Base-by-base conservation (phyloP, 1,284 basidiomycete species). In the Trichosporon sp. region DNA sequence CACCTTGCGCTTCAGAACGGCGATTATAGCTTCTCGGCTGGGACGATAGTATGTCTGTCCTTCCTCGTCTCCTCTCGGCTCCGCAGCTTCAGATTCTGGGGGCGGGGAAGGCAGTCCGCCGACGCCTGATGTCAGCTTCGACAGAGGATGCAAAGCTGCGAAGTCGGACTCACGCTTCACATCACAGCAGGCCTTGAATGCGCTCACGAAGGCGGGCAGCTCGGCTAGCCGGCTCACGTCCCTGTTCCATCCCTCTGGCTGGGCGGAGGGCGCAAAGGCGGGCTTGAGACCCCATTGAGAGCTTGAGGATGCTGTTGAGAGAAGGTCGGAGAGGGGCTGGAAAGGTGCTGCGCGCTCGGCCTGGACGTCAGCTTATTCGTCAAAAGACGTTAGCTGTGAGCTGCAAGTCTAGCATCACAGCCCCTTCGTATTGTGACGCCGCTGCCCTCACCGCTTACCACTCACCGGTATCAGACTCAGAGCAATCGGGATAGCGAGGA, bases 171-270 rank as follows among this genome's bases (percentile, higher is more conserved):
- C 52, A 78, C 76, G 65, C 65, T 78, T 78, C 37, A 68, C 63
- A 25, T 79, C 76, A 56, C 78, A 79, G 59, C 73, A 75, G 4
- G 73, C 70, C 37, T 64, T 68, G 64, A 79, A 75, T 2, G 71
- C 73, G 19, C 67, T 65, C 25, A 61, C 57, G 49, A 77, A 72
- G 8, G 46, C 32, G 54, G 70, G 73, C 27, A 72, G 29, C 16
- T 63, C 67, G 5, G 74, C 54, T 34, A 79, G 56, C 6, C 65
- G 31, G 2, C 36, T 58, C 2, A 78, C 60, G 63, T 79, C 78
- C 25, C 70, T 65, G 61, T 77, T 79, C 14, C 57, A 70, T 11
- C 49, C 60, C 11, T 60, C 60, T 6, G 29, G 40, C 6, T 21
- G 34, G 7, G 67, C 44, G 1, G 49, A 32, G 7, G 61, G 65